Conservation (phyloP, 441 rosid genomes). For the Corymbia calophylla region DNA sequence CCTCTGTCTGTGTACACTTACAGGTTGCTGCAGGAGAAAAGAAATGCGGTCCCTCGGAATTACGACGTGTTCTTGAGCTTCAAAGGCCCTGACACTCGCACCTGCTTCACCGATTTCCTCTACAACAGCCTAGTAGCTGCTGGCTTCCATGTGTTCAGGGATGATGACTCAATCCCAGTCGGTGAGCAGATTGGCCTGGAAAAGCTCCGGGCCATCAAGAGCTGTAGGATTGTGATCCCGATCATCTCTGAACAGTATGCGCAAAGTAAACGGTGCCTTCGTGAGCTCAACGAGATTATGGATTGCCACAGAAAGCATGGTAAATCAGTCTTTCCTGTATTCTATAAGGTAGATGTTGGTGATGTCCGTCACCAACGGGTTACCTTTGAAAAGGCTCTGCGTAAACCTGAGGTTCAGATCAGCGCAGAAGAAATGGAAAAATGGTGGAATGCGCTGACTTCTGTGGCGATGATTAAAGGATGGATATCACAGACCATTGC, state of each 20-base stretch:
- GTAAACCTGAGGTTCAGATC: neutral
- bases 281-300: neutral
- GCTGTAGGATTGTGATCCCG: neutral
- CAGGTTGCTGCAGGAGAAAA: neutral
- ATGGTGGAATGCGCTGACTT: neutral
- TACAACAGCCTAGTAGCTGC: neutral
- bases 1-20: neutral
- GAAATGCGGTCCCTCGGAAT: neutral
- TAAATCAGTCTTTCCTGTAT: neutral
- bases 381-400: neutral
- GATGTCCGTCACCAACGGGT: neutral
- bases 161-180: neutral
- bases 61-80: neutral
- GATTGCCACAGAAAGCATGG: neutral
- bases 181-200: neutral
- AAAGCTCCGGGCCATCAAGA: neutral
- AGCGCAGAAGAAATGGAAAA: neutral
- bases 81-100: neutral
- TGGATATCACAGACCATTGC: neutral
- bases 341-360: neutral
- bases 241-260: neutral
- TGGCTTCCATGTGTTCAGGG: neutral
- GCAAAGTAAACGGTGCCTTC: neutral
- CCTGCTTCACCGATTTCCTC: neutral
- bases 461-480: neutral